Conservation (phyloP, 2,329 filamentous ascomycete species). For the Xylaria sp. region DNA sequence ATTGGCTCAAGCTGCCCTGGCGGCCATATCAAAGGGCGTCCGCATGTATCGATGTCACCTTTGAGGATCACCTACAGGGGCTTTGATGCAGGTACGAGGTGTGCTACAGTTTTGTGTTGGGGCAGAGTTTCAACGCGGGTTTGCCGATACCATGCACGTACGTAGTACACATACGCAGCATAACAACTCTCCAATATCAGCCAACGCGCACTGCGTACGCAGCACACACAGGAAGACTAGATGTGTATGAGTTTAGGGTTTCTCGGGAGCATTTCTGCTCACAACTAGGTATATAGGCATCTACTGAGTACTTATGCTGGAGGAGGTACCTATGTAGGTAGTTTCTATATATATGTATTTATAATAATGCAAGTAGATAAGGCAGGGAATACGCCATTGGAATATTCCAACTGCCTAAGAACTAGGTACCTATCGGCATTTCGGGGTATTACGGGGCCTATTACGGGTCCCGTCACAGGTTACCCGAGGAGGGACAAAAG, state of each 20-base stretch:
- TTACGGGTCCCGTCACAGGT: constrained; percentile 1
- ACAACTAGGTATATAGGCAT: background rate
- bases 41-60: constrained; percentile 33
- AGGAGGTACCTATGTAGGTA: background rate
- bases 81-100: constrained; percentile 45
- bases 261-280: background rate
- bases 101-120: constrained; percentile 35
- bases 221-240: background rate
- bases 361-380: background rate
- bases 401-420: background rate
- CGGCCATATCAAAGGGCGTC: constrained; percentile 12
- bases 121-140: constrained; percentile 43
- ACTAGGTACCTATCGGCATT: background rate
- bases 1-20: constrained; percentile 13
- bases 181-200: background rate
- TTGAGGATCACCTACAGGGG: constrained; percentile 42
- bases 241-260: background rate
- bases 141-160: constrained; percentile 4
- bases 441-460: background rate
- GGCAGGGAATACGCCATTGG: background rate
- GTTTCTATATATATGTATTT: background rate
- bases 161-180: background rate
- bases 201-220: background rate
- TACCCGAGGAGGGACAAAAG: background rate
- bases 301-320: too few relatives aligned